These are phyloP conservation scores for Pseudopithomyces chartarum DNA, from an alignment of 2,329 filamentous ascomycete species.

Conservation along the genomic window DNA sequence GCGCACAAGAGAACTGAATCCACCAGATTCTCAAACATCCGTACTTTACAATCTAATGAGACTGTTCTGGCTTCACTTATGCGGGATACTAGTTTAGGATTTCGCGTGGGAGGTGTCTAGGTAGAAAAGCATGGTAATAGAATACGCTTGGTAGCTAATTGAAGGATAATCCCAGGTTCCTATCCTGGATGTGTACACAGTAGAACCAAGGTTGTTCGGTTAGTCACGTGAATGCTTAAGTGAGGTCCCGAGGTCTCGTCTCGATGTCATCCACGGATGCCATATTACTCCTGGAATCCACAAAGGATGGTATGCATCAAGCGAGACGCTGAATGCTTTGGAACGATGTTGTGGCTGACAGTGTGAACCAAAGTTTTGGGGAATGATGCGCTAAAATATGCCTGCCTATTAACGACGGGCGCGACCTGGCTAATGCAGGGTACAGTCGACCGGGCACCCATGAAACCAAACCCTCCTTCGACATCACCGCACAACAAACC, in stretches of 20 bases:
- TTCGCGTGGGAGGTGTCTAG: not conserved
- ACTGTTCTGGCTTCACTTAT: not conserved
- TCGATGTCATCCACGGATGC: too few relatives aligned
- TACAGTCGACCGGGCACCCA: conserved; percentile 7
- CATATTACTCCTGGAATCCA: too few relatives aligned
- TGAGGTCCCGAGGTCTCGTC: too few relatives aligned
- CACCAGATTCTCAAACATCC: conserved; percentile 35
- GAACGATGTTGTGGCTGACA: not conserved
- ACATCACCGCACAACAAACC: conserved; percentile 35
- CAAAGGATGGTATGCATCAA: too few relatives aligned
- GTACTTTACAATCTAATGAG: conserved; percentile 27
- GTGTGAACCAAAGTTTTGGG: not conserved
- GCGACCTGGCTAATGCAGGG: conserved; percentile 9
- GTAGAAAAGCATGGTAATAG: not conserved
- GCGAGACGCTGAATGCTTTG: too few relatives aligned
- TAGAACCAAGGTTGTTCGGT: too few relatives aligned
- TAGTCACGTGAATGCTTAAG: too few relatives aligned
- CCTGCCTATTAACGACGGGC: not conserved
- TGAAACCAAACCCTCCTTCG: conserved; percentile 13
- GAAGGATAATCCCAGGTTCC: too few relatives aligned
- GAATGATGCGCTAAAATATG: not conserved
- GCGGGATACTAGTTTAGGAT: not conserved
- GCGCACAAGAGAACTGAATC: not conserved
- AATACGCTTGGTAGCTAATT: too few relatives aligned
- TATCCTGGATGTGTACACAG: too few relatives aligned